phyloP scores from a whole-genome alignment of 2,329 filamentous ascomycete species.

The Sarocladium kiliense region DNA sequence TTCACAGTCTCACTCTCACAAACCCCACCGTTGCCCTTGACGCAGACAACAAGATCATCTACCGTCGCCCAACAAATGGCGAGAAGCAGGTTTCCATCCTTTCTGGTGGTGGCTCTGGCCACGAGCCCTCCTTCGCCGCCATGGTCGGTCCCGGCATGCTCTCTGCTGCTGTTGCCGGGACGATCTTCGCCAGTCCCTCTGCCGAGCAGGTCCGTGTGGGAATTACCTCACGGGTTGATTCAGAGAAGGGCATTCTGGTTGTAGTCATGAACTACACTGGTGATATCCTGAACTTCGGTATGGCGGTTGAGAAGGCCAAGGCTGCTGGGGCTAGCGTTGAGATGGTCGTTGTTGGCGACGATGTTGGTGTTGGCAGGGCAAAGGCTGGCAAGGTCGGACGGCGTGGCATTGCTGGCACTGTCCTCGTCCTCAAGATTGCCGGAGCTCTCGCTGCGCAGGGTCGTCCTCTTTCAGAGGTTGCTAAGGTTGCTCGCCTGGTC shows the following conservation, averaged over 20 bases:
- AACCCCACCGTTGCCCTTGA: conserved; percentile 84
- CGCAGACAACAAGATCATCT: conserved; percentile 75
- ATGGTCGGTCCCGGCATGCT: conserved; percentile 82
- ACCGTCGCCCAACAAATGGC: conserved; percentile 54
- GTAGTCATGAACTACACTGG: conserved; percentile 95
- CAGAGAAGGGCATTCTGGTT: conserved; percentile 72
- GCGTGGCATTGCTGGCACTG: conserved; percentile 85
- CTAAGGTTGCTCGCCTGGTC: conserved; percentile 63
- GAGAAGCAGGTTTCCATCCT: conserved; percentile 72
- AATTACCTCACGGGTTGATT: conserved; percentile 67
- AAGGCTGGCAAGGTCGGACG: conserved; percentile 89
- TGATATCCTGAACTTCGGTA: conserved; percentile 85
- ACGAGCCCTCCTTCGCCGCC: conserved; percentile 82
- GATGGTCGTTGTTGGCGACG: conserved; percentile 89
- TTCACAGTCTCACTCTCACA: conserved; percentile 71
- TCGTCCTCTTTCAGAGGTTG: conserved; percentile 62
- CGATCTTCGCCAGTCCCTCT: conserved; percentile 77
- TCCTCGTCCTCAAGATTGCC: conserved; percentile 84
- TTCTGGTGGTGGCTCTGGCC: conserved; percentile 83
- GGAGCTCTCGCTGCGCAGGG: conserved; percentile 77
- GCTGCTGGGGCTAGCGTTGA: conserved; percentile 72
- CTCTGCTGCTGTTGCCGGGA: conserved; percentile 76
- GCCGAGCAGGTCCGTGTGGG: conserved; percentile 78
- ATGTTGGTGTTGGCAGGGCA: conserved; percentile 78
- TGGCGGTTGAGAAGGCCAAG: conserved; percentile 88